Evolutionary conservation across 192 early-diverging fungal genomes (phyloP).

Genomic region (Powellomyces hirtus): DNA sequence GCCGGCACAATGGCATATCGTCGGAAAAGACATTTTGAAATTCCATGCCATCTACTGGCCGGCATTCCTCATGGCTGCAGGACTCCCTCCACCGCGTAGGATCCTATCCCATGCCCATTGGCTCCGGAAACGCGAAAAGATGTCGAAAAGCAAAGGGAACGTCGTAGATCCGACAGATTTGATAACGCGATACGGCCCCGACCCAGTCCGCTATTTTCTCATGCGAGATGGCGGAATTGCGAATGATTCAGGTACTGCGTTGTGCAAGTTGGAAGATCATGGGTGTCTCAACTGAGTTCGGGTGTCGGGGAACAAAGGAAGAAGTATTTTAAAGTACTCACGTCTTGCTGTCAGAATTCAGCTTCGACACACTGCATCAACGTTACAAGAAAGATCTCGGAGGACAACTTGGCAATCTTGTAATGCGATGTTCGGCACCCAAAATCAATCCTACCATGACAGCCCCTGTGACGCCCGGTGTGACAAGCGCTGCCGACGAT

Average conservation of each 20-base stretch:
- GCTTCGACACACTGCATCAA: no score
- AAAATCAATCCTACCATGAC: slow-evolving; percentile 50
- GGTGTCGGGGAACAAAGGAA: no score
- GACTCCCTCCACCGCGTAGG: slow-evolving; percentile 67
- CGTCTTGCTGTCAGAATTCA: no score
- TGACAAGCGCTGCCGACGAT: slow-evolving; percentile 20
- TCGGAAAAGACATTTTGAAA: slow-evolving; percentile 95
- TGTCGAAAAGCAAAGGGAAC: slow-evolving; percentile 94
- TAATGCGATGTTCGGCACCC: slow-evolving; percentile 62
- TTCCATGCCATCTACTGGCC: slow-evolving; percentile 99
- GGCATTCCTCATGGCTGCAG: slow-evolving; percentile 88
- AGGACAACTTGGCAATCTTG: slow-evolving; percentile 81
- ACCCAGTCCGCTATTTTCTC: slow-evolving; percentile 86
- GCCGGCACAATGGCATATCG: slow-evolving; percentile 79
- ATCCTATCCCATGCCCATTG: slow-evolving; percentile 95
- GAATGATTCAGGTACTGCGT: slow-evolving; percentile 66
- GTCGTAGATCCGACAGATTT: slow-evolving; percentile 82
- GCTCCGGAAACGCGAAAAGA: slow-evolving; percentile 85
- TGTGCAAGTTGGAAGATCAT: neutral
- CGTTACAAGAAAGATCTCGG: slow-evolving; percentile 78
- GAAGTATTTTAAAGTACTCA: no score
- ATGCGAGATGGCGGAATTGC: slow-evolving; percentile 86
- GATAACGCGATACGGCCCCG: slow-evolving; percentile 74
- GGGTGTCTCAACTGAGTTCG: neutral
- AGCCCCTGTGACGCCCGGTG: slow-evolving; percentile 34